phyloP scores from a whole-genome alignment of 2,329 filamentous ascomycete genomes.

The Apiospora malaysiana region DNA sequence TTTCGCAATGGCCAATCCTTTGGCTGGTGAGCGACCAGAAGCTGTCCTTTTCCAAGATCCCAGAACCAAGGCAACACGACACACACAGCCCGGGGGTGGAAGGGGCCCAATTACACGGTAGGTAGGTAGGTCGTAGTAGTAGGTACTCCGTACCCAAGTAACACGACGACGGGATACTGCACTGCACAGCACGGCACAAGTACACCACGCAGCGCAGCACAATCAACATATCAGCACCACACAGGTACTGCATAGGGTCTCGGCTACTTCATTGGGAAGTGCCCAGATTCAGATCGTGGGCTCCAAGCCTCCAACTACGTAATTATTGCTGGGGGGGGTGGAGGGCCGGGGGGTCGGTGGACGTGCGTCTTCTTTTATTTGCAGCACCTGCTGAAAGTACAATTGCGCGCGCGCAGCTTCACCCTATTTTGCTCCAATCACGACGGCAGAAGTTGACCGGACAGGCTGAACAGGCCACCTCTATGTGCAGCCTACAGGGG shows the following conservation, averaged over 20 bases:
- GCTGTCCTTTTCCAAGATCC: conserved; percentile 16
- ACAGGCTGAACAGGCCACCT: not conserved
- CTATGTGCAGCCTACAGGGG: not conserved
- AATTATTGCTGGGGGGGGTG: not conserved
- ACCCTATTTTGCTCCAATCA: conserved; percentile 9
- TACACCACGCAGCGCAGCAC: not conserved
- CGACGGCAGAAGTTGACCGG: not conserved
- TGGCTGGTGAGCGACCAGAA: conserved; percentile 15
- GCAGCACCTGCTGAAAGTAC: not conserved
- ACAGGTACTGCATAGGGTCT: conserved; percentile 3
- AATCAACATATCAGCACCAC: not conserved
- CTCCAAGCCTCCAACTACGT: conserved; percentile 14
- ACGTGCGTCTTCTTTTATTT: not conserved
- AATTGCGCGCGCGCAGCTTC: not conserved
- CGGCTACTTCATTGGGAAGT: conserved; percentile 14
- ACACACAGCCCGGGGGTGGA: not conserved
- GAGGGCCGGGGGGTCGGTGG: not conserved
- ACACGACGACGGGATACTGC: not conserved
- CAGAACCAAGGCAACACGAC: not conserved
- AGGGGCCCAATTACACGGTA: not conserved
- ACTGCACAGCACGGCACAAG: not conserved
- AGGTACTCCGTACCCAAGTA: conserved; percentile 15
- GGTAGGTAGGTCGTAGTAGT: too few species aligned
- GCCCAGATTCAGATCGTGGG: conserved; percentile 13
- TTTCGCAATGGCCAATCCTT: conserved; percentile 5